Percentiles rank a stretch among this genome's conserved stretches.
Evolutionary conservation across 108 stramenopile genomes (phyloP).

Genomic region (Nitzschia sp.): DNA sequence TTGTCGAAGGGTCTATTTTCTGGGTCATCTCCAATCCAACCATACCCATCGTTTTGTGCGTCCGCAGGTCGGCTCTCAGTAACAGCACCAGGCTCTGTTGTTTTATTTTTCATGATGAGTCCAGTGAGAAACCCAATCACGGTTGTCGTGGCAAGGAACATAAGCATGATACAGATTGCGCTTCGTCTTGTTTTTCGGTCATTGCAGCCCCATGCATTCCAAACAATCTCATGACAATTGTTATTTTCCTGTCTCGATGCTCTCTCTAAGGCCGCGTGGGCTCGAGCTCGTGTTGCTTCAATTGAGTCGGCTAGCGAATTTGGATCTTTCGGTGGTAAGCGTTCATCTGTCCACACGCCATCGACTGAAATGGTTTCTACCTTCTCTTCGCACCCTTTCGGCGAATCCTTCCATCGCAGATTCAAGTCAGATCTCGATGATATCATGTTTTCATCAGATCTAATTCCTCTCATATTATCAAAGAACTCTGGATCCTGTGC

Average conservation of each 20-base stretch:
- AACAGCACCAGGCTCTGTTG: background rate
- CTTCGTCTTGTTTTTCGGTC: background rate
- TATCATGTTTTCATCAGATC: no score
- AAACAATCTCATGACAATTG: slow-evolving; percentile 2
- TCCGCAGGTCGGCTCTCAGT: no score
- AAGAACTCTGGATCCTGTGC: background rate
- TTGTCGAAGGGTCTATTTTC: background rate
- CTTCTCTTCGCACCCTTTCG: background rate
- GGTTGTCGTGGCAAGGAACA: background rate
- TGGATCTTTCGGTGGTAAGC: background rate
- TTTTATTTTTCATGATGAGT: no score
- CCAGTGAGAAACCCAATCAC: background rate
- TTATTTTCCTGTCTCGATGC: background rate
- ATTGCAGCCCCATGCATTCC: background rate
- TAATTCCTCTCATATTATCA: background rate
- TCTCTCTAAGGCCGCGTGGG: background rate
- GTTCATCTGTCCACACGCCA: background rate
- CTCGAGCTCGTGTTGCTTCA: background rate
- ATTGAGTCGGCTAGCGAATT: background rate
- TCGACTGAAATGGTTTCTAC: background rate
- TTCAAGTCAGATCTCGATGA: background rate
- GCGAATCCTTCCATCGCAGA: background rate
- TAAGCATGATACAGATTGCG: background rate
- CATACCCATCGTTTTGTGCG: background rate
- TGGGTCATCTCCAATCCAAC: background rate